Base-by-base conservation (phyloP, 1,284 basidiomycete genomes). In the Microbotryum intermedium region DNA sequence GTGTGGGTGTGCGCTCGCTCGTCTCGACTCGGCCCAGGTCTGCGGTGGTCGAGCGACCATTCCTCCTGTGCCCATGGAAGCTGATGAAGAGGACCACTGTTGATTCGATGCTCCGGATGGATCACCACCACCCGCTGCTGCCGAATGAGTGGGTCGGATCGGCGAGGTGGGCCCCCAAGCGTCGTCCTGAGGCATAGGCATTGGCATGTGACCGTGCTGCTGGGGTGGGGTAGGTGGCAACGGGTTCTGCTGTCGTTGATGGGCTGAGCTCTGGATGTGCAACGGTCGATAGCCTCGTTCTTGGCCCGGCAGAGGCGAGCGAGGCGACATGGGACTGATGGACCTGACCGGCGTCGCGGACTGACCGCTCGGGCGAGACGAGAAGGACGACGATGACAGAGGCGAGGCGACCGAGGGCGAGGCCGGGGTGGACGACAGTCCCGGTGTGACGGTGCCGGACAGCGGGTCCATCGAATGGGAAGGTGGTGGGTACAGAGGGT, bases 241-340 rank as follows among this genome's bases (percentile, higher is more conserved):
- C 5, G 52, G 53, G 29, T 55, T 57, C 47, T 54, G 46, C 46
- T 53, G 42, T n/a, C n/a, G n/a, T n/a, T n/a, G n/a, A n/a, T n/a
- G n/a, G n/a, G n/a, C n/a, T n/a, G n/a, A n/a, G n/a, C n/a, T n/a
- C 21, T 54, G 50, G 34, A 48, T 48, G 46, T 45, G 52, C 29
- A 46, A 30, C 21, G 46, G 39, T 18, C 28, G 39, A n/a, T 59
- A 50, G 18, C 34, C 34, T 16, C 34, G 13, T 18, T 39, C 34
- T 39, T 39, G 34, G 45, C 61, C 61, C 2, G 54, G 53, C 0
- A 62, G 54, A 2, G 61, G 57, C 1, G 53, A 25, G 21, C 61
- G 61, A 4, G 53, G 60, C 0, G 57, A 45, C 50, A 62, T 39
- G 34, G 34, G 34, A 39, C 34, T 39, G 34, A 39, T 39, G 13